phyloP scores from a whole-genome alignment of 179 eudicot genomes.

The Sideroxylon spinosum region DNA sequence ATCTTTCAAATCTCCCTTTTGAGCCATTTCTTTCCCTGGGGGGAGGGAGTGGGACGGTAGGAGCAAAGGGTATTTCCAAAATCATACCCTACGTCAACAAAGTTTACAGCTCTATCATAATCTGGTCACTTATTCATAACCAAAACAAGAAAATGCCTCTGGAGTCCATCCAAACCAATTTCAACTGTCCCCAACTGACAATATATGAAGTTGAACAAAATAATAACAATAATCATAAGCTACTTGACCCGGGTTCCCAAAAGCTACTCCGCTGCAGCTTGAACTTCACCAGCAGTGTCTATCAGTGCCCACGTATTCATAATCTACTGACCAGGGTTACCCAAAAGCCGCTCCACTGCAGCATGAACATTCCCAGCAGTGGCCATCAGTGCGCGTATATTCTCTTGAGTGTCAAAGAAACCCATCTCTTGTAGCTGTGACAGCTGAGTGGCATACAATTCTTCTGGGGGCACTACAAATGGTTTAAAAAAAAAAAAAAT shows the following conservation, averaged over 20 bases:
- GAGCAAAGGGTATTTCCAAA: no score
- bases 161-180: neutral
- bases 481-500: neutral
- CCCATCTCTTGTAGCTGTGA: constrained; percentile 94
- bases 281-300: constrained; percentile 87
- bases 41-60: no score
- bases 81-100: neutral
- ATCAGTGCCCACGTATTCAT: constrained; percentile 57
- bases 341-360: constrained; percentile 88
- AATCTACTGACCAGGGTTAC: constrained; percentile 47
- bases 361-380: constrained; percentile 89
- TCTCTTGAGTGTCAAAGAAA: constrained; percentile 74
- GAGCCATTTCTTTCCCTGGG: no score
- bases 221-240: neutral
- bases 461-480: constrained; percentile 79
- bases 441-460: constrained; percentile 80
- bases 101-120: constrained; percentile 9
- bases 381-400: constrained; percentile 73
- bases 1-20: no score
- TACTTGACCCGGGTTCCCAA: constrained; percentile 59
- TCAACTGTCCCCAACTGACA: neutral
- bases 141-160: neutral
- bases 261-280: constrained; percentile 90
- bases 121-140: neutral
- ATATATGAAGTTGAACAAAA: neutral